phyloP scores from a whole-genome alignment of 805 yeast species.

The Danielia oregonensis region DNA sequence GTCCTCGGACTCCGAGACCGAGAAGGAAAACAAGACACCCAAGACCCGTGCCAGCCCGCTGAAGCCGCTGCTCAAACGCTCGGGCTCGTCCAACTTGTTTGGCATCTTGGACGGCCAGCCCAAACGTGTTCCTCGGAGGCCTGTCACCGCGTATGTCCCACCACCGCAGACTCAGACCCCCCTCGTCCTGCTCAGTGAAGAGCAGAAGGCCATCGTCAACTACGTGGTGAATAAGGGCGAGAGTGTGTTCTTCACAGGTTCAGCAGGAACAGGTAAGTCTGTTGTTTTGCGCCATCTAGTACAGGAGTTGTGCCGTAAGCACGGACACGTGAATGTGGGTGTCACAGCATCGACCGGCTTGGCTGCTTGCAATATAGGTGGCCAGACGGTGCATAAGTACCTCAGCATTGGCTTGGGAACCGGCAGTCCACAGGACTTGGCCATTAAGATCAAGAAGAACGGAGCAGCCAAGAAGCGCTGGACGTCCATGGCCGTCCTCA shows the following conservation, averaged over 20 bases:
- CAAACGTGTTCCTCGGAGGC: conserved; percentile 18
- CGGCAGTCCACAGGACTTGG: conserved; percentile 44
- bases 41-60: conserved; percentile 3
- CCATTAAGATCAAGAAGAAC: conserved; percentile 51
- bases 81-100: conserved; percentile 13
- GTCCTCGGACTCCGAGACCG: conserved; percentile 7
- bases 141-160: not conserved
- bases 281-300: conserved; percentile 69
- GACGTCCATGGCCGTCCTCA: conserved; percentile 53
- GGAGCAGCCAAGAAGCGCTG: conserved; percentile 51
- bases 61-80: conserved; percentile 18
- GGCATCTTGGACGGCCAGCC: conserved; percentile 22
- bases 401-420: conserved; percentile 75
- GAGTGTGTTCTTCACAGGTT: conserved; percentile 88
- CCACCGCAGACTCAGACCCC: conserved; percentile 1
- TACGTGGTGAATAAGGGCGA: conserved; percentile 53
- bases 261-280: conserved; percentile 98
- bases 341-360: conserved; percentile 84
- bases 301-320: conserved; percentile 43
- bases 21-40: conserved; percentile 10
- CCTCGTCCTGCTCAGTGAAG: conserved; percentile 25
- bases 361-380: conserved; percentile 81
- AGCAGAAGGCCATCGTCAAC: conserved; percentile 47
- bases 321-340: conserved; percentile 48
- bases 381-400: conserved; percentile 71